Evolutionary conservation across 306 rosid genomes (phyloP), one percentile per base, ranked within the genome.

Genomic region (Acmispon strigosus): DNA sequence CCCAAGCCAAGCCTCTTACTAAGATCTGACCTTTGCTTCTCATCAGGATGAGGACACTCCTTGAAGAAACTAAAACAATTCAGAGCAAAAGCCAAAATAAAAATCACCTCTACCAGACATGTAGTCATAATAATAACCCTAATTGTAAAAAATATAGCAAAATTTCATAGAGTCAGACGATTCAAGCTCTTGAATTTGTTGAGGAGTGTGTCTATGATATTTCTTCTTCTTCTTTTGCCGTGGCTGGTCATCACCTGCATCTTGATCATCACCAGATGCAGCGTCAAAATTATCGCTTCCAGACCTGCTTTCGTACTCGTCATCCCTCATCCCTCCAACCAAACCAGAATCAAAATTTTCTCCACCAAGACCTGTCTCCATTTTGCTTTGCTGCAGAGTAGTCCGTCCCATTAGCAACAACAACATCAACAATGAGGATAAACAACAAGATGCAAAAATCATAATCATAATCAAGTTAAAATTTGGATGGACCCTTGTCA

Each of bases 31-130:
- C 98, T 83, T 76, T 94, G 98, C 84, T 94, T 94, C 60, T 94
- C 98, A 73, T 94, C 97, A 6, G 98, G 98, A 79, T 94, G 97
- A 17, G 94, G 92, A 62, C 86, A 86, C 76, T 89, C 95, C 87
- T 87, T 89, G 58, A 87, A 94, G 84, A 90, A 91, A 22, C 98
- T 94, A 69, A 57, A 84, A 69, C 69, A 71, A 56, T 17, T 43
- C 66, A 77, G 42, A 52, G 6, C 53, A 9, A 67, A 63, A 10
- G 2, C 51, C 24, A 66, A 27, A 2, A 34, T 1, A 39, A 59
- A 52, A 62, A 42, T n/a, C 42, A 45, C 6, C 32, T 7, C 67
- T 17, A 49, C 18, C 59, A 80, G 18, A 63, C 32, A 53, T 51
- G 17, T 11, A 18, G 3, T 10, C 8, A 37, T 22, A 19, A 53